Base-by-base conservation (phyloP, 768 basidiomycete species). In the Pisolithus microcarpus region DNA sequence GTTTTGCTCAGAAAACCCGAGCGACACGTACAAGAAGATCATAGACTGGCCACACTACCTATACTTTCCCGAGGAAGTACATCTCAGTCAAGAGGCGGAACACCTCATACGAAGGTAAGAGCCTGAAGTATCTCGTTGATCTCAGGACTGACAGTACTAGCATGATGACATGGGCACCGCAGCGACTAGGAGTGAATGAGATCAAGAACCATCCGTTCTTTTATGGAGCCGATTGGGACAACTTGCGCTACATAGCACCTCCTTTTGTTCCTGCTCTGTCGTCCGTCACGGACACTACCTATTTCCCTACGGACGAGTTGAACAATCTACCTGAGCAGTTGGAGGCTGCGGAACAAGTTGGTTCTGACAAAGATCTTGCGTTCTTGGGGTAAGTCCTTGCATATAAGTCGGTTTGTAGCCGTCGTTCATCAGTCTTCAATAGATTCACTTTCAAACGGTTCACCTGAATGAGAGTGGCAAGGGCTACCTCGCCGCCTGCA, bases 1-100 rank as follows among this genome's bases (percentile, higher is more conserved):
- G 5, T 97, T 97, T 79, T 99, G 95, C 70, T 84, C 92, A 4
- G 93, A 97, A 64, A 92, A 91, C 62, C 94, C 95, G 15, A 89
- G 87, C 58, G 95, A 99, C 65, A 97, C 94, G 16, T 99, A 99
- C 75, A 87, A 92, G 65, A 98, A 98, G 74, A 98, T 99, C 61
- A 85, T 97, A 54, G 89, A 95, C 52, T 99, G 95, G 95, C 80
- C 82, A 39, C 81, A 81, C 55, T 92, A 94, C 65, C 76, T 99
- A 45, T 84, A 77, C 64, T 93, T 99, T 74, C 95, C 95, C 0
- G 91, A 96, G 59, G 94, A 99, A 61, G 87, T 97, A 1, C 90
- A 87, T 64, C 84, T 99, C 54, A 94, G 90, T 50, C 77, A 82
- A 45, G 95, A 97, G 70, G 87, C 90, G 0, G 92, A 95, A 63